A percentile compares a stretch with the other conserved stretches of the same genome.
Evolutionary conservation across 495 filamentous ascomycete genomes (phyloP).

Genomic region (Chaetomium tenue): DNA sequence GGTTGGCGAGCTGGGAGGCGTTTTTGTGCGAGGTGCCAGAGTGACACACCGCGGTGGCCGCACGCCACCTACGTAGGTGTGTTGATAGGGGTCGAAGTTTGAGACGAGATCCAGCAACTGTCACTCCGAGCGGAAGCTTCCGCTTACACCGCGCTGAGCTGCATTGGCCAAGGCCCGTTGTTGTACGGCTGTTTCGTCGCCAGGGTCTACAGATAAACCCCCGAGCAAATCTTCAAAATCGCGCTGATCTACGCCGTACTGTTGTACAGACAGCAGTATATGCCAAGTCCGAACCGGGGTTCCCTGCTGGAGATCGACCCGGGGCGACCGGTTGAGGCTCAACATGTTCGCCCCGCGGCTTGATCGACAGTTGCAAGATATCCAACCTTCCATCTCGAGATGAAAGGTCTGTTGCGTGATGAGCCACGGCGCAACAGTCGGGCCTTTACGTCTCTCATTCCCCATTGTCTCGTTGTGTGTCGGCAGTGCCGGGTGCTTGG

Average conservation of each 20-base stretch:
- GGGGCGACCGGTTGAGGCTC: constrained; percentile 7
- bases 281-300: constrained; percentile 5
- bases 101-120: not conserved
- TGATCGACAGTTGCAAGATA: not conserved
- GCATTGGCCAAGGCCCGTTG: too few species aligned
- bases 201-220: not conserved
- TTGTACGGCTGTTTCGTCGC: not conserved
- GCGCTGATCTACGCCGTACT: not conserved
- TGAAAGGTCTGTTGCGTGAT: not conserved
- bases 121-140: not conserved
- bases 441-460: constrained; percentile 5
- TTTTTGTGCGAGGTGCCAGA: constrained; percentile 3
- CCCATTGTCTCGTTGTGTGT: not conserved
- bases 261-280: not conserved
- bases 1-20: not conserved
- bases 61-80: constrained; percentile 13
- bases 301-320: not conserved
- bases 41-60: constrained; percentile 5
- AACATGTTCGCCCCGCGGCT: not conserved
- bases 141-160: not conserved
- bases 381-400: constrained; percentile 5
- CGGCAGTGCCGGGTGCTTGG: not conserved
- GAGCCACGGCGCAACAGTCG: constrained; percentile 10
- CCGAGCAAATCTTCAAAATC: not conserved
- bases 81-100: not conserved